Evolutionary conservation across 2,329 filamentous ascomycete species (phyloP), one percentile per base, ranked within the genome.

Genomic region (Trichoderma sp.): DNA sequence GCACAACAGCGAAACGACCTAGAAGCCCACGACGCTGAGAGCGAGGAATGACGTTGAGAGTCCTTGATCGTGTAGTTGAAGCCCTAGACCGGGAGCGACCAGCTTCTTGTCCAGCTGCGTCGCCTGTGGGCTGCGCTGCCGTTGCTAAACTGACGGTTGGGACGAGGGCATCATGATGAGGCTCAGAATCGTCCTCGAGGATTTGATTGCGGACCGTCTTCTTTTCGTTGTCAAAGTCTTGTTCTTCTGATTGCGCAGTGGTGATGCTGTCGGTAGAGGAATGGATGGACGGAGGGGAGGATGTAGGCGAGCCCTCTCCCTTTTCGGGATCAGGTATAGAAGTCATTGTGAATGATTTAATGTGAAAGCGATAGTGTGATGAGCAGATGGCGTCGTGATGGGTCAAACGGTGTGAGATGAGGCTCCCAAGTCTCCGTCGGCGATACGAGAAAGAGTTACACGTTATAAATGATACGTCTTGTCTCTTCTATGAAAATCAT

Each of bases 11-110:
- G 14, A 97, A 84, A 47, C 87, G 87, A 1, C 89, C 90, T 62
- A 97, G 86, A 2, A 97, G 83, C 0, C 95, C 95, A 76, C 94
- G 86, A 63, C 93, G 87, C 71, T 82, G 76, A 0, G 80, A 77
- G 36, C 84, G 81, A 32, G 86, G 83, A 15, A 89, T 78, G 58
- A 87, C 74, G n/a, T 73, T 73, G 26, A 76, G 61, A 4, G 81
- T 71, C n/a, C 79, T 79, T 7, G 85, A 84, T 43, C 80, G 79
- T 8, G 78, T 75, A 7, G 83, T 84, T 0, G 84, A 83, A 15
- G 80, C 77, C 34, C 79, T 81, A 14, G 83, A 82, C 62, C 73
- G 73, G 11, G 73, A 75, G 58, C 73, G 74, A 30, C 60, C 57
- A 28, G 74, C 57, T 26, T 47, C 67, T 6, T 30, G 34, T 36